Evolutionary conservation across 2,329 filamentous ascomycete species (phyloP).

Genomic region (Verticillium albo-atrum): DNA sequence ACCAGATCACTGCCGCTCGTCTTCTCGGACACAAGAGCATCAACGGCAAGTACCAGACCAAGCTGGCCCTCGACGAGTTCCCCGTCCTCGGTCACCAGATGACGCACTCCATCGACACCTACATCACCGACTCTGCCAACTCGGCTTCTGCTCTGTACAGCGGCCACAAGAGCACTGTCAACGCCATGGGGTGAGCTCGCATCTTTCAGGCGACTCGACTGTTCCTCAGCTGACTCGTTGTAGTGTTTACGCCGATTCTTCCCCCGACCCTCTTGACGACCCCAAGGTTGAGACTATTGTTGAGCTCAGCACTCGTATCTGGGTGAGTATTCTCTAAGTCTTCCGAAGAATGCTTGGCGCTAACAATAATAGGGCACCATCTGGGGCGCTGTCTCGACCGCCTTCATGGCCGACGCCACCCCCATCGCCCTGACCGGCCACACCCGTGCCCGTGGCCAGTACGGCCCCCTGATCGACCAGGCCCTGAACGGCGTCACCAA

Average conservation of each 20-base stretch:
- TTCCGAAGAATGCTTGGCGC: background rate
- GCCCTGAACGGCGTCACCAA: constrained; percentile 72
- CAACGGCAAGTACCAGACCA: constrained; percentile 78
- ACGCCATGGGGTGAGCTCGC: constrained; percentile 60
- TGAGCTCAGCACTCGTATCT: constrained; percentile 69
- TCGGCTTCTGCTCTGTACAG: constrained; percentile 77
- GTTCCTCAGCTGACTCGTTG: background rate
- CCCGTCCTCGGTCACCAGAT: constrained; percentile 85
- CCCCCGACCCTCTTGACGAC: constrained; percentile 69
- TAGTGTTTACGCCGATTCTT: constrained; percentile 72
- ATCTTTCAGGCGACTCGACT: background rate
- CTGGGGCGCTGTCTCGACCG: constrained; percentile 71
- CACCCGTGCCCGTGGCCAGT: constrained; percentile 64
- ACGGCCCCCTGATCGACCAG: constrained; percentile 70
- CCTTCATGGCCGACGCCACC: constrained; percentile 76
- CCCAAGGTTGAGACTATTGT: constrained; percentile 83
- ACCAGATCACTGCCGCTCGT: constrained; percentile 67
- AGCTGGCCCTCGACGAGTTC: constrained; percentile 76
- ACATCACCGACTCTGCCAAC: constrained; percentile 85
- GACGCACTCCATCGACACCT: constrained; percentile 80
- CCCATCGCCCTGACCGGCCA: constrained; percentile 72
- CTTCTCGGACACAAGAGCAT: constrained; percentile 76
- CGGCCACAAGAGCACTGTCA: constrained; percentile 80
- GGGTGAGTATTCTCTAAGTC: constrained; percentile 22
- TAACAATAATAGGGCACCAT: constrained; percentile 34